Evolutionary conservation across 2,329 filamentous ascomycete genomes (phyloP).

Genomic region (Cladorrhinum sp.): DNA sequence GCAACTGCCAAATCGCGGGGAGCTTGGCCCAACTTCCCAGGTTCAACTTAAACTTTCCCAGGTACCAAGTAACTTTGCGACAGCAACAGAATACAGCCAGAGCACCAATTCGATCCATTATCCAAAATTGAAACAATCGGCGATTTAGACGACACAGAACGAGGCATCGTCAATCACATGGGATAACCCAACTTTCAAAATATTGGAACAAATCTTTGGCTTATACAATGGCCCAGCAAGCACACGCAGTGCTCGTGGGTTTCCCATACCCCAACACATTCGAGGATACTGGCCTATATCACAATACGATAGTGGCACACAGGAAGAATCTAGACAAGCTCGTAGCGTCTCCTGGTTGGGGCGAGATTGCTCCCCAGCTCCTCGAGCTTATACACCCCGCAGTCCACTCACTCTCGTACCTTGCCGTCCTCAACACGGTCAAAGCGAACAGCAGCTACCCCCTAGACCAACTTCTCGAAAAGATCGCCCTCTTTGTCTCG

Average conservation of each 20-base stretch:
- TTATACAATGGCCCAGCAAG: constrained; percentile 35
- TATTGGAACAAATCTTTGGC: background rate
- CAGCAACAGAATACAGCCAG: too few relatives aligned
- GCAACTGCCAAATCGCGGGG: constrained; percentile 18
- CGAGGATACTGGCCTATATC: constrained; percentile 37
- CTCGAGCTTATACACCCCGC: constrained; percentile 48
- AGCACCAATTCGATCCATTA: too few relatives aligned
- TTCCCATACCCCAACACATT: constrained; percentile 38
- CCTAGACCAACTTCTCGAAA: constrained; percentile 37
- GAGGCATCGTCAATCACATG: background rate
- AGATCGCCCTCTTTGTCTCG: constrained; percentile 45
- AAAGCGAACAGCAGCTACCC: constrained; percentile 27
- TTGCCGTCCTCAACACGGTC: constrained; percentile 45
- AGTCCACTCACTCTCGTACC: constrained; percentile 50
- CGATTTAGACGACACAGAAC: background rate
- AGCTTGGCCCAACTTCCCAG: constrained; percentile 6
- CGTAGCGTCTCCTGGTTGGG: constrained; percentile 32
- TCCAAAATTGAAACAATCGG: background rate
- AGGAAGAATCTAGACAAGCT: constrained; percentile 38
- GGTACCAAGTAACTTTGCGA: background rate
- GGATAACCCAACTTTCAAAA: background rate
- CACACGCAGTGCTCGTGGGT: constrained; percentile 38
- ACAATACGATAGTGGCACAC: constrained; percentile 40
- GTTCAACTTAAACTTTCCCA: background rate
- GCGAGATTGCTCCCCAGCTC: constrained; percentile 36